These are phyloP conservation scores for Globisporangium cylindrosporum DNA, from an alignment of 352 stramenopile genomes.

Conservation along the genomic window DNA sequence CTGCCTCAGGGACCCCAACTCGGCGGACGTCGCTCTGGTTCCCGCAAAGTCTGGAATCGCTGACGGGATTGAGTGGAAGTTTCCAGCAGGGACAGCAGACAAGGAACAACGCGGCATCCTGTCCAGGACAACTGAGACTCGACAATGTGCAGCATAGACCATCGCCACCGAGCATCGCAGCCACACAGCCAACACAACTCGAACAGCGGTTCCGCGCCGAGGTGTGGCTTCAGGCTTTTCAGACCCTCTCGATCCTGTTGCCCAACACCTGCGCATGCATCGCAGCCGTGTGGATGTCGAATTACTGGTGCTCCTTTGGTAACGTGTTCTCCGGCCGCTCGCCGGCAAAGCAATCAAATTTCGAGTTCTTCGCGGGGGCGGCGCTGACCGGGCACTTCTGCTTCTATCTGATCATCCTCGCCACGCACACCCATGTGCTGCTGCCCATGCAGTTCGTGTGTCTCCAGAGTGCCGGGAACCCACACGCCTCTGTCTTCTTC, in stretches of 20 bases:
- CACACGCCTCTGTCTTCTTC: neutral
- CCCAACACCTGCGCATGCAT: constrained; percentile 17
- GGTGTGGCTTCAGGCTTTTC: constrained; percentile 11
- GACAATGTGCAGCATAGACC: neutral
- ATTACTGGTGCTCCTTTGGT: constrained; percentile 18
- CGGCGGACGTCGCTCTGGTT: neutral
- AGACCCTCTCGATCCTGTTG: constrained; percentile 19
- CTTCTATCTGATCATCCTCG: constrained; percentile 9
- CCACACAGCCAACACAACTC: neutral
- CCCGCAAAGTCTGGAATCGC: neutral
- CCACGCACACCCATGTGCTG: neutral
- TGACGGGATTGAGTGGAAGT: neutral
- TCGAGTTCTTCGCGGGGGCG: constrained; percentile 25
- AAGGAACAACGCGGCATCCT: neutral
- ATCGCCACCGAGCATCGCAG: no score
- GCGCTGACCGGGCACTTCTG: constrained; percentile 13
- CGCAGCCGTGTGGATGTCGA: constrained; percentile 17
- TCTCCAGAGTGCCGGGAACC: neutral
- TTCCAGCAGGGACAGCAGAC: neutral
- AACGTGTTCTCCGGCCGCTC: constrained; percentile 24
- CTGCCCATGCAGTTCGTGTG: constrained; percentile 14
- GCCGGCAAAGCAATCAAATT: constrained; percentile 23
- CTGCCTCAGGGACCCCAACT: neutral
- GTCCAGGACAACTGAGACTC: neutral
- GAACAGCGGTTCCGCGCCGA: neutral